Evolutionary conservation across 768 basidiomycete species (phyloP).

Genomic region (Flagelloscypha sp.): DNA sequence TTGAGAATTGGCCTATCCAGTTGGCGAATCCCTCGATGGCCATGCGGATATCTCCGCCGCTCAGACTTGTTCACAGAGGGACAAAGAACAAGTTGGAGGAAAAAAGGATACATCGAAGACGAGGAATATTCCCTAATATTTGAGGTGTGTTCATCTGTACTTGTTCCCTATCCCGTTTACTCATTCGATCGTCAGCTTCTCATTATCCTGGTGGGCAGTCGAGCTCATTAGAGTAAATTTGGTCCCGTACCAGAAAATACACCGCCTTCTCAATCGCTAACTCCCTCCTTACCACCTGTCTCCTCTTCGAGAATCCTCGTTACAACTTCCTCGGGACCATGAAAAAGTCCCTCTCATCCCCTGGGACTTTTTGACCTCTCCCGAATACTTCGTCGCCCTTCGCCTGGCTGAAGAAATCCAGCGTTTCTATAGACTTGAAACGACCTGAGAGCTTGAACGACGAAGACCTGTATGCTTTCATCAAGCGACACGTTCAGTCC

Average conservation of each 20-base stretch:
- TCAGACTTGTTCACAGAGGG: constrained; percentile 15
- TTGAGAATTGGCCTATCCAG: constrained; percentile 18
- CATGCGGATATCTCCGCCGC: constrained; percentile 17
- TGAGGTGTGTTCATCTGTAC: constrained; percentile 20
- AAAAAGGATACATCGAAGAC: constrained; percentile 8
- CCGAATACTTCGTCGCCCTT: constrained; percentile 12
- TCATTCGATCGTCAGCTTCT: too few relatives aligned
- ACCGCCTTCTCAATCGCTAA: too few relatives aligned
- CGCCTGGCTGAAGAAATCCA: constrained; percentile 11
- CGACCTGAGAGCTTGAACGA: constrained; percentile 14
- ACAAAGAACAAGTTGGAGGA: too few relatives aligned
- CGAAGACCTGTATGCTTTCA: constrained; percentile 15
- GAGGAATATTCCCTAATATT: constrained; percentile 16
- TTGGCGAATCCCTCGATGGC: constrained; percentile 21
- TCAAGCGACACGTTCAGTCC: constrained; percentile 10
- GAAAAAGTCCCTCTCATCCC: constrained; percentile 15
- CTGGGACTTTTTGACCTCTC: constrained; percentile 13
- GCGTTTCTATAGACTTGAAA: constrained; percentile 10
- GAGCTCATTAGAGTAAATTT: too few relatives aligned
- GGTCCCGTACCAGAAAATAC: too few relatives aligned
- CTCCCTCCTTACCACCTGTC: constrained; percentile 15
- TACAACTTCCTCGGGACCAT: constrained; percentile 18
- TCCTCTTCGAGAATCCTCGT: too few relatives aligned
- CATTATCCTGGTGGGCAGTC: too few relatives aligned
- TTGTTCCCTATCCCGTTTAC: too few relatives aligned